Base-by-base conservation (phyloP, 2,329 filamentous ascomycete genomes). In the Aureobasidium lini region DNA sequence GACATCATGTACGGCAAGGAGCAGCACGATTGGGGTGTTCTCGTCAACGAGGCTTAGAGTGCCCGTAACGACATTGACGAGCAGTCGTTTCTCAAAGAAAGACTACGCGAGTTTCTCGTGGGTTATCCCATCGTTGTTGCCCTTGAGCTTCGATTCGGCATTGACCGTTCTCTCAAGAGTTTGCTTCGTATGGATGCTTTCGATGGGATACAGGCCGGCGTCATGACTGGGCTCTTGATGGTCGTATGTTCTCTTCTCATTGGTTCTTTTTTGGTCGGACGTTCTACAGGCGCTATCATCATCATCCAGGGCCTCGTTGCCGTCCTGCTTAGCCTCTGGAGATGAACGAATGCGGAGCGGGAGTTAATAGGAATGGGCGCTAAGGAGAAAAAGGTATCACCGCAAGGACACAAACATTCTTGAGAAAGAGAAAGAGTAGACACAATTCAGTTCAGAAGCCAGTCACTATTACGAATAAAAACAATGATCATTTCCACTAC, bases 1-100 rank as follows among this genome's bases (percentile, higher is more conserved):
- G 72, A 74, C 43, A 79, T 80, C 64, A 79, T 79, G 77, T 79
- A 77, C 67, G 77, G 77, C 7, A 71, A 71, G 40, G 72, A 75
- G 65, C 60, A 66, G 43, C 75, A 79, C 66, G 73, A 76, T 64
- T 80, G 77, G 77, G 77, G 76, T 15, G 63, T 73, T 61, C 68
- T 78, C 15, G 68, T 79, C 44, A 69, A 76, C 34, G 74, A 77
- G 40, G 50, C 48, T 39, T 61, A 62, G 52, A 37, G n/a, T 18
- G 53, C 53, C 23, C 28, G 23, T 28, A 28, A 53, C 28, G 49
- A 52, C 1, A 52, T 9, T 8, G 34, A 40, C 28, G 13, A 29
- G 32, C 3, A 3, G 15, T 31, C 36, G 32, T 28, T 42, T 32
- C 28, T 32, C 37, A 23, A 23, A 32, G 36, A 23, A 32, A 28